These are phyloP conservation scores for Aaosphaeria pasadenensis DNA, from an alignment of 2,329 filamentous ascomycete genomes.

Conservation along the genomic window DNA sequence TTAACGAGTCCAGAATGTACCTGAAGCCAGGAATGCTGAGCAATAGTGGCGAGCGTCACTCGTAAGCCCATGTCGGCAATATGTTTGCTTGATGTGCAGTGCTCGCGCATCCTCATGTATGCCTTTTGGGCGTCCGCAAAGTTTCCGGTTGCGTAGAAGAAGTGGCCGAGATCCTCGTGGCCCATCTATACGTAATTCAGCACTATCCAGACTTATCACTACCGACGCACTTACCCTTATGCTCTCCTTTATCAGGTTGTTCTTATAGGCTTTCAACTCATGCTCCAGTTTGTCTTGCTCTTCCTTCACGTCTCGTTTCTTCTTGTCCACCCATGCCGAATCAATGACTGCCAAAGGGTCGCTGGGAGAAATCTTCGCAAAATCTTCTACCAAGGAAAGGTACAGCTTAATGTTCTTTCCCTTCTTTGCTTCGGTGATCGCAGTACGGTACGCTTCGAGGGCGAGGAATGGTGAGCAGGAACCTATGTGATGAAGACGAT, in stretches of 20 bases:
- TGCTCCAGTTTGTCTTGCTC: conserved; percentile 76
- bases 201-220: not conserved
- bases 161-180: conserved; percentile 84
- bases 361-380: conserved; percentile 61
- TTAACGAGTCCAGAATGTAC: conserved; percentile 62
- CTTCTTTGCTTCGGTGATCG: conserved; percentile 70
- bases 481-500: conserved; percentile 80
- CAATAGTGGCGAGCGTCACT: conserved; percentile 70
- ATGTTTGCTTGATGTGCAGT: conserved; percentile 79
- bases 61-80: conserved; percentile 79
- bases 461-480: conserved; percentile 71
- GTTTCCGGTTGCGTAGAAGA: conserved; percentile 77
- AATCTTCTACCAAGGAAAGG: conserved; percentile 61
- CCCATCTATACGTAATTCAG: conserved; percentile 65
- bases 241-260: conserved; percentile 96
- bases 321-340: conserved; percentile 69
- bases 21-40: conserved; percentile 73
- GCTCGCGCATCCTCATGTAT: conserved; percentile 84
- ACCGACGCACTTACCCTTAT: conserved; percentile 63
- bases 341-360: conserved; percentile 69
- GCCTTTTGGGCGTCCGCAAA: conserved; percentile 70
- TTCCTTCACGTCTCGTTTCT: conserved; percentile 62
- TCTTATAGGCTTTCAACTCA: conserved; percentile 90
- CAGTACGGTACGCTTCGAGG: conserved; percentile 75
- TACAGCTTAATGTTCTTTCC: conserved; percentile 74